These are phyloP conservation scores for Venustampulla echinocandica DNA, from an alignment of 495 filamentous ascomycete genomes.

Conservation along the genomic window DNA sequence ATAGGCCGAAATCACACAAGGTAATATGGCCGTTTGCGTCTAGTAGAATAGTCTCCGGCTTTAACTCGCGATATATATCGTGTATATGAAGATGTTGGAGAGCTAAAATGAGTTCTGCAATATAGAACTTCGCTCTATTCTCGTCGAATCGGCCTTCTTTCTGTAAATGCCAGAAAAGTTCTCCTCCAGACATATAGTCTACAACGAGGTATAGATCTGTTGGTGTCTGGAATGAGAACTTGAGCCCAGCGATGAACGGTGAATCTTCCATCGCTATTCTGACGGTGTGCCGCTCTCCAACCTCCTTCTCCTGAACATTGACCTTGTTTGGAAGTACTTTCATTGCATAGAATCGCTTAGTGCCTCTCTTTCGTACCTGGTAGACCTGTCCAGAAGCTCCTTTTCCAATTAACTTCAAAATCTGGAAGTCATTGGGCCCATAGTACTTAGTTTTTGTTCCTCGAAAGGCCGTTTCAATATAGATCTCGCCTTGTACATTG, in stretches of 20 bases:
- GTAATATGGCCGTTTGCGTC: conserved; percentile 81
- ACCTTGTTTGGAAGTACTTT: conserved; percentile 98
- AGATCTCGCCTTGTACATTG: conserved; percentile 77
- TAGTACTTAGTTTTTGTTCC: neutral
- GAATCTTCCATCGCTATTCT: conserved; percentile 85
- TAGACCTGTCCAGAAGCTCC: conserved; percentile 97
- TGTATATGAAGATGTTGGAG: conserved; percentile 89
- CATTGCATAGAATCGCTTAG: conserved; percentile 91
- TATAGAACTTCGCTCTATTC: conserved; percentile 91
- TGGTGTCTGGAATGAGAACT: conserved; percentile 95
- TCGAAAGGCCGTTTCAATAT: conserved; percentile 76
- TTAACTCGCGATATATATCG: conserved; percentile 85
- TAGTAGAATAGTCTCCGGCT: conserved; percentile 74
- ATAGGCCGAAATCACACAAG: conserved; percentile 79
- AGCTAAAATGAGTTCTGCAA: conserved; percentile 89
- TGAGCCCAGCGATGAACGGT: conserved; percentile 91
- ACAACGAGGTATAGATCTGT: conserved; percentile 92
- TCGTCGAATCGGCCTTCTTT: conserved; percentile 93
- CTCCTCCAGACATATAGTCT: conserved; percentile 96
- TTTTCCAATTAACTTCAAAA: conserved; percentile 90
- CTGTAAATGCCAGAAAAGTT: conserved; percentile 95
- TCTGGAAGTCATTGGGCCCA: conserved; percentile 30
- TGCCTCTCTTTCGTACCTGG: conserved; percentile 93
- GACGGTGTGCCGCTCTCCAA: conserved; percentile 90
- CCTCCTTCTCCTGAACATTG: conserved; percentile 99